Conservation (phyloP, 345 rosid genomes). For the Populus pruinosa region DNA sequence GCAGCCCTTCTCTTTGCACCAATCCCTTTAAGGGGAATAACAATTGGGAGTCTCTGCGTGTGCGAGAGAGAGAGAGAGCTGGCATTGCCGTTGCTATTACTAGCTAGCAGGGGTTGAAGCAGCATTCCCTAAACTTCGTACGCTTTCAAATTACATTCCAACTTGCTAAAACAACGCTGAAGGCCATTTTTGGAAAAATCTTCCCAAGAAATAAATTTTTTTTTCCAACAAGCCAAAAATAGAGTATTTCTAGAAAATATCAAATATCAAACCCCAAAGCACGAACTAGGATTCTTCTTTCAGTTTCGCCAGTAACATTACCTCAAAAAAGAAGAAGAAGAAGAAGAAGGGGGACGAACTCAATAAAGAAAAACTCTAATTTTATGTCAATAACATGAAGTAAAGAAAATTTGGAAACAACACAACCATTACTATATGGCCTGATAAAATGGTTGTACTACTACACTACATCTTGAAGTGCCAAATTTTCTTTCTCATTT, state of each 20-base stretch:
- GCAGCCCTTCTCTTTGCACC: not conserved
- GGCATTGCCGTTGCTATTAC: too few species aligned
- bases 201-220: not conserved
- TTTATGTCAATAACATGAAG: conserved; percentile 1
- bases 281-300: not conserved
- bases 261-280: conserved; percentile 14
- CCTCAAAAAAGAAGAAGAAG: not conserved
- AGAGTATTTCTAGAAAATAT: not conserved
- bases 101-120: not conserved
- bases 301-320: not conserved
- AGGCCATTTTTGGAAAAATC: not conserved
- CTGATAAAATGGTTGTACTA: not conserved
- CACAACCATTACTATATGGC: not conserved
- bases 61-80: too few species aligned
- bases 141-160: not conserved
- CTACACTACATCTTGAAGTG: not conserved
- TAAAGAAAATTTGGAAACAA: not conserved
- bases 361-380: not conserved
- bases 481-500: conserved; percentile 6
- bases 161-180: not conserved
- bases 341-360: not conserved
- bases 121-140: not conserved
- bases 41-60: not conserved
- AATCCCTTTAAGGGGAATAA: not conserved
- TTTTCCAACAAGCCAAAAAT: not conserved